A percentile compares a stretch with the other conserved stretches of the same genome.
These are phyloP conservation scores for Xerocomus alliaceus DNA, from an alignment of 1,284 basidiomycete genomes.

Conservation along the genomic window DNA sequence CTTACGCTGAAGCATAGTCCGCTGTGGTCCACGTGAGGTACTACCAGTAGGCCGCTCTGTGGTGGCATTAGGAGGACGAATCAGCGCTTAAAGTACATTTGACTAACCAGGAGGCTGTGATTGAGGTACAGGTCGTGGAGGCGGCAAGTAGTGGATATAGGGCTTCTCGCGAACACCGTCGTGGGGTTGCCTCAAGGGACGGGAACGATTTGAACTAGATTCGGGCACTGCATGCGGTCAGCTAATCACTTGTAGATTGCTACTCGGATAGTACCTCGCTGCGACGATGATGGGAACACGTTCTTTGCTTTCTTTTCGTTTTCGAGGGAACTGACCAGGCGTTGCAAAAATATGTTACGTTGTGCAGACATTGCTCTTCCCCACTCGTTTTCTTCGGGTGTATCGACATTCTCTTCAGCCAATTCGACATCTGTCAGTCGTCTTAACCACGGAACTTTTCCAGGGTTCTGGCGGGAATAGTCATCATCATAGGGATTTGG, in stretches of 20 bases:
- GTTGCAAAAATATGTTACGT: conserved; percentile 67
- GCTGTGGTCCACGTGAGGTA: conserved; percentile 35
- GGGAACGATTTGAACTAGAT: conserved; percentile 35
- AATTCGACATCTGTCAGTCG: conserved; percentile 57
- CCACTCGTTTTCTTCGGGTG: conserved; percentile 69
- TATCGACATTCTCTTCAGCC: conserved; percentile 70
- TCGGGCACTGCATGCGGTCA: conserved; percentile 31
- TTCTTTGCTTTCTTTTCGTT: conserved; percentile 55
- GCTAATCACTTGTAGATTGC: background rate
- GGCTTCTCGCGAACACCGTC: conserved; percentile 46
- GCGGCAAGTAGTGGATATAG: conserved; percentile 48
- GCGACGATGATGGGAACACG: conserved; percentile 29
- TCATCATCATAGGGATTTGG: conserved; percentile 73
- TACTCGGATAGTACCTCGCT: conserved; percentile 31
- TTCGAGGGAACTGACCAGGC: conserved; percentile 57
- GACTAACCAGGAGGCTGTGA: conserved; percentile 32
- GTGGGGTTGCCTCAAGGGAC: conserved; percentile 32
- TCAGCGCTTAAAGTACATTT: background rate
- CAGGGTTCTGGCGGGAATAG: conserved; percentile 54
- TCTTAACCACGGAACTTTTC: conserved; percentile 62
- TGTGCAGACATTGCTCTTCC: conserved; percentile 70
- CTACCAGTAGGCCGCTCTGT: conserved; percentile 31
- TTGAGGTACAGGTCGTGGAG: conserved; percentile 29
- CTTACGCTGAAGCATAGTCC: conserved; percentile 47
- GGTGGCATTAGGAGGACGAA: conserved; percentile 5